Evolutionary conservation across 73 alveolate species (phyloP), one percentile per base, ranked within the genome.

Genomic region (Diophrys appendiculata): DNA sequence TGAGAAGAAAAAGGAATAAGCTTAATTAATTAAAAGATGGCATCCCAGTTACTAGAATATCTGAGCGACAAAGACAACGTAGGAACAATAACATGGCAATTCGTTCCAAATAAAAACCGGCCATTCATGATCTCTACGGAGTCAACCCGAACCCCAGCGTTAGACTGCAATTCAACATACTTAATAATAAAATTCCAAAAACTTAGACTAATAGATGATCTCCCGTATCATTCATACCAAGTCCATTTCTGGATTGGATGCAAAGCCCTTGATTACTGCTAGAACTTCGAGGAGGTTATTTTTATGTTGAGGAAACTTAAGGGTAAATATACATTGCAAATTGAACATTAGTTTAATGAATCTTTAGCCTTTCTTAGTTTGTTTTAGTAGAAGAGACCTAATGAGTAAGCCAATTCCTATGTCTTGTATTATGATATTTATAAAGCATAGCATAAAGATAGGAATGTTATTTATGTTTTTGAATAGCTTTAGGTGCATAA

Each of bases 191-290:
- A 3, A 25, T 67, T 31, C 31, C 29, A n/a, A 23, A 31, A 67
- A 23, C 27, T 29, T 54, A 3, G 26, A 25, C 75, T 67, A 23
- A 23, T 67, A 25, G 25, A 67, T 26, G 75, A 67, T 2, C 25
- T 23, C 25, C 75, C 75, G 25, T 67, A 23, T 28, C 25, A 3
- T 18, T 1, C 27, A 1, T 23, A 67, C 84, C 74, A 73, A 33
- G 52, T 73, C 26, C 74, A 54, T 65, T 74, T 82, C 72, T 82
- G 90, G 90, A 56, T 82, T 2, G 90, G 90, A 27, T 73, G 84
- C 28, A 54, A 77, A 65, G 52, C 81, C 52, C 35, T 24, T n/a
- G 74, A 82, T 53, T 82, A 82, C 65, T 77, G 65, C 8, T 0
- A 25, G 54, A 33, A 82, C 67, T 82, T 65, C 68, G 72, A 82